A percentile compares a stretch with the other conserved stretches of the same genome.
phyloP scores from a whole-genome alignment of 78 protist species.

The Pirum gemmata region DNA sequence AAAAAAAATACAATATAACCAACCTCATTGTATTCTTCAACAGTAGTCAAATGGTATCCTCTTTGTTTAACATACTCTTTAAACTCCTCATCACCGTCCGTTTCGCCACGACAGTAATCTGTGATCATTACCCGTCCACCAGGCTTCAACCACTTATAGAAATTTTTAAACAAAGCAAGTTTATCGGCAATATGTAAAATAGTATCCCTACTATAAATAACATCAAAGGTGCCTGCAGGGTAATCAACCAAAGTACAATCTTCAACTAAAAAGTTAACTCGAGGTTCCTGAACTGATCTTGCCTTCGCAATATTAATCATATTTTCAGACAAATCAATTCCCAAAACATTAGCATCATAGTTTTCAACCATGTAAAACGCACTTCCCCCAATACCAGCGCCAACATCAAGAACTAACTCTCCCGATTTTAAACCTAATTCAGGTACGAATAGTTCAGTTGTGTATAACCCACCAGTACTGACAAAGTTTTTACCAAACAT shows the following conservation, averaged over 20 bases:
- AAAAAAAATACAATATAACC: too few relatives aligned
- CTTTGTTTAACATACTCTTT: background rate
- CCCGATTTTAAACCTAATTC: background rate
- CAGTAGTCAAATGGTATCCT: background rate
- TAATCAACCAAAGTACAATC: background rate
- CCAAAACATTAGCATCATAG: background rate
- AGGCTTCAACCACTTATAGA: background rate
- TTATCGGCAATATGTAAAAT: background rate
- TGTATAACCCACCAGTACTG: background rate
- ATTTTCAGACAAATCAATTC: background rate
- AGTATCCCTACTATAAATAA: background rate
- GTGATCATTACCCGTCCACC: slow-evolving; percentile 11
- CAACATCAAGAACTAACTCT: background rate
- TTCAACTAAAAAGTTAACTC: background rate
- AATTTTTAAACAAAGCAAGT: background rate
- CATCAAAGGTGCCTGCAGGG: background rate
- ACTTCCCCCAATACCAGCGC: background rate
- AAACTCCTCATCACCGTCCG: background rate
- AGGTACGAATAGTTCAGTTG: background rate
- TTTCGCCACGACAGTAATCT: background rate
- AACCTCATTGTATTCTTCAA: too few relatives aligned
- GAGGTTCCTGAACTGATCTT: background rate
- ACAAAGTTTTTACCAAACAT: background rate
- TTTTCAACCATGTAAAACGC: background rate
- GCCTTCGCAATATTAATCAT: background rate